phyloP scores from a whole-genome alignment of 2,329 filamentous ascomycete genomes.

The Rugonectria rugulosa region DNA sequence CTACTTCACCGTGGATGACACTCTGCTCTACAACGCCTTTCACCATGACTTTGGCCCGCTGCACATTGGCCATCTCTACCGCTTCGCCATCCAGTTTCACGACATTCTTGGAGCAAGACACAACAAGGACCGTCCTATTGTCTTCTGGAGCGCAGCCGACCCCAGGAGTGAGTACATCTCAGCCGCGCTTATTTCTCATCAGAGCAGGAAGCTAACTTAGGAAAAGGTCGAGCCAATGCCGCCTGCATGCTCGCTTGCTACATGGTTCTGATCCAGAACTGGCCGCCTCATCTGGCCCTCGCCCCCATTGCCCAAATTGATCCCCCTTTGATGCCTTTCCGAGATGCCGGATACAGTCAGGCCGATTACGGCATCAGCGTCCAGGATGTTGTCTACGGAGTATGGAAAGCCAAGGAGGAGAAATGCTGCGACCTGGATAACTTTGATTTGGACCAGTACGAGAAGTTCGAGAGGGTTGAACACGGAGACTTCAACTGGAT shows the following conservation, averaged over 20 bases:
- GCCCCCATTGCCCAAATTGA: constrained; percentile 97
- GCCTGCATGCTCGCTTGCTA: constrained; percentile 96
- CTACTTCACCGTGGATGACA: constrained; percentile 96
- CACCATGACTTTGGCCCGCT: constrained; percentile 98
- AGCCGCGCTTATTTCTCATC: background rate
- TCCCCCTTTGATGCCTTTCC: constrained; percentile 97
- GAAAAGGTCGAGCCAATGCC: constrained; percentile 83
- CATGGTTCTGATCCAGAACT: constrained; percentile 98
- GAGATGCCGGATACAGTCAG: constrained; percentile 97
- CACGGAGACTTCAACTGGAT: constrained; percentile 99
- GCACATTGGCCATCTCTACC: constrained; percentile 96
- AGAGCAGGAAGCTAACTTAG: constrained; percentile 22
- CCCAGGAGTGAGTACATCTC: constrained; percentile 74
- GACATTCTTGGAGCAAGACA: constrained; percentile 91
- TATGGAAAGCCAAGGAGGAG: constrained; percentile 99
- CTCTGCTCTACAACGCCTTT: constrained; percentile 95
- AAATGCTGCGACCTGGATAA: constrained; percentile 89
- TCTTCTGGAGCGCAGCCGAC: constrained; percentile 95
- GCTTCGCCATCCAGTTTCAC: constrained; percentile 95
- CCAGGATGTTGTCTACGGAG: constrained; percentile 96
- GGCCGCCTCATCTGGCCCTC: constrained; percentile 94
- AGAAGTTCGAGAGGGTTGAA: constrained; percentile 93
- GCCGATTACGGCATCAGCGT: constrained; percentile 96
- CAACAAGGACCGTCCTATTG: constrained; percentile 88
- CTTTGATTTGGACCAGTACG: constrained; percentile 97